These are phyloP conservation scores for Mortierella sp. DNA, from an alignment of 371 early-diverging fungal genomes.

Conservation along the genomic window DNA sequence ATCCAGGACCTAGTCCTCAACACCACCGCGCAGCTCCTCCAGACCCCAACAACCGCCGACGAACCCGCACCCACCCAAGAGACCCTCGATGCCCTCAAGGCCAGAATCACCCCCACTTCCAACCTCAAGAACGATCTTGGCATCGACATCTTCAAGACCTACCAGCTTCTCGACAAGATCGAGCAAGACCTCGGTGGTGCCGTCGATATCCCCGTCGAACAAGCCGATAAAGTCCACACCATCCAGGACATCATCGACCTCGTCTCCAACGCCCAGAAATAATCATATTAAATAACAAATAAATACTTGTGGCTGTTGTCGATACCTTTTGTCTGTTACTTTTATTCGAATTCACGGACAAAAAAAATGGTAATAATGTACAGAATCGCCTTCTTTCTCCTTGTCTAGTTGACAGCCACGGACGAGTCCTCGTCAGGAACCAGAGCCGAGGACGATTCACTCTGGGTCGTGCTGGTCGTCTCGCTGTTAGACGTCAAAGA, in stretches of 20 bases:
- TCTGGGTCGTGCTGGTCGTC: neutral
- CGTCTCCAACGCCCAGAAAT: slow-evolving; percentile 1
- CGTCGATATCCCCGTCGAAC: slow-evolving; percentile 29
- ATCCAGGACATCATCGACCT: slow-evolving; percentile 29
- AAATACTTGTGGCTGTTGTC: neutral
- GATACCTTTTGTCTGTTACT: neutral
- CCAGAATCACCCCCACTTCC: slow-evolving; percentile 13
- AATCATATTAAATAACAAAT: neutral
- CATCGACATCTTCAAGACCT: slow-evolving; percentile 40
- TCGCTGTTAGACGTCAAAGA: neutral
- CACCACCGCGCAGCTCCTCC: slow-evolving; percentile 19
- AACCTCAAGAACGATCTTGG: slow-evolving; percentile 26
- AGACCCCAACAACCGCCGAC: slow-evolving; percentile 15
- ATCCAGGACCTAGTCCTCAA: slow-evolving; percentile 28
- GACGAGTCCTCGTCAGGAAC: neutral
- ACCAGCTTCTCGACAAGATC: slow-evolving; percentile 32
- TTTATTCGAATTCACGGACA: neutral
- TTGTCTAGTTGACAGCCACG: neutral
- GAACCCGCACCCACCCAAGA: neutral
- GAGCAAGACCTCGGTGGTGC: slow-evolving; percentile 16
- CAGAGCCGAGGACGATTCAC: neutral
- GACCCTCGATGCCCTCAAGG: neutral
- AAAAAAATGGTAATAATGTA: slow-evolving; percentile 8
- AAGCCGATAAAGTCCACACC: slow-evolving; percentile 30
- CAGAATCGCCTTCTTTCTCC: neutral